Percentiles rank a stretch among this genome's conserved stretches.
Evolutionary conservation across 2,329 filamentous ascomycete genomes (phyloP).

Genomic region (Fusarium sp.): DNA sequence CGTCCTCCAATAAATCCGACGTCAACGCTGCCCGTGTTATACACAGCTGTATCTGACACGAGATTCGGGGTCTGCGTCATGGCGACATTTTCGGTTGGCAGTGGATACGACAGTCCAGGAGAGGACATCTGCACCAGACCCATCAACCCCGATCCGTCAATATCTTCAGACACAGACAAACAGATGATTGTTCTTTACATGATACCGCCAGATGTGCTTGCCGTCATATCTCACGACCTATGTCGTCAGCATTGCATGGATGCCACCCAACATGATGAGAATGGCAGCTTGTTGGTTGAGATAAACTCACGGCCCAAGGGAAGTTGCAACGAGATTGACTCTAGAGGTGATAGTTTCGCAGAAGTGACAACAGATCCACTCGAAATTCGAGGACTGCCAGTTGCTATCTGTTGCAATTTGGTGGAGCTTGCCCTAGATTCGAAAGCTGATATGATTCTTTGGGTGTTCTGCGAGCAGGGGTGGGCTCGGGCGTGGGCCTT

Average conservation of each 20-base stretch:
- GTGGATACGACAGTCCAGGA: conserved; percentile 27
- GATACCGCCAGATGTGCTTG: conserved; percentile 68
- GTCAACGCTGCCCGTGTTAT: conserved; percentile 59
- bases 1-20: conserved; percentile 47
- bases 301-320: conserved; percentile 37
- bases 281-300: conserved; percentile 22
- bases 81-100: conserved; percentile 61
- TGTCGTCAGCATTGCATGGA: conserved; percentile 12
- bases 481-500: conserved; percentile 51
- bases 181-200: conserved; percentile 69
- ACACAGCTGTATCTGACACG: conserved; percentile 67
- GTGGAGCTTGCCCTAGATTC: conserved; percentile 50
- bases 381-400: conserved; percentile 47
- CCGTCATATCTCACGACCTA: conserved; percentile 45
- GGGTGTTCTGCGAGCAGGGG: conserved; percentile 51
- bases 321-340: conserved; percentile 36
- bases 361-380: conserved; percentile 43
- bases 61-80: conserved; percentile 68
- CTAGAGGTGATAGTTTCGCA: conserved; percentile 29
- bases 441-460: conserved; percentile 51
- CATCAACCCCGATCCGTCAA: conserved; percentile 6
- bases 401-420: conserved; percentile 49
- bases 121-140: conserved; percentile 3
- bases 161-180: conserved; percentile 27
- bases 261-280: conserved; percentile 6